Evolutionary conservation across 1,284 basidiomycete genomes (phyloP).

Genomic region (Ceratobasidium sp.): DNA sequence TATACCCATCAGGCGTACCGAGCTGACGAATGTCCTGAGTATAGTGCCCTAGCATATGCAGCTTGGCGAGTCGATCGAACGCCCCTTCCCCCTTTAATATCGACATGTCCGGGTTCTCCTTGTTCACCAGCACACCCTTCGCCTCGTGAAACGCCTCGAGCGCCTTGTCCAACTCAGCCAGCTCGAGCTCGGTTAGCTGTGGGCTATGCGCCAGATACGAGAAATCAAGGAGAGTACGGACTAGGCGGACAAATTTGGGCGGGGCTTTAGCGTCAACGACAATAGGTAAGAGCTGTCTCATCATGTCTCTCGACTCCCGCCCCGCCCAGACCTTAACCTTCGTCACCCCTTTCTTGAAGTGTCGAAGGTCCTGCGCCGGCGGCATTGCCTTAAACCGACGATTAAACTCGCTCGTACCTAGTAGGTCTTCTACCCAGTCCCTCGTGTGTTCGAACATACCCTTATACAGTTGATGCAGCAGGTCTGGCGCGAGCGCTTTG

Average conservation of each 20-base stretch:
- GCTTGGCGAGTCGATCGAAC: slow-evolving; percentile 4
- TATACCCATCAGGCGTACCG: slow-evolving; percentile 25
- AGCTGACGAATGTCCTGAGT: slow-evolving; percentile 7
- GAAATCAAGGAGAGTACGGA: not conserved
- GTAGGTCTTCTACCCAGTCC: not conserved
- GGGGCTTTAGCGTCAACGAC: not conserved
- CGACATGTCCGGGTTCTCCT: not conserved
- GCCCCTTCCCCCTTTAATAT: too few species aligned
- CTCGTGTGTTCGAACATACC: slow-evolving; percentile 51
- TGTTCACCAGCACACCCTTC: not conserved
- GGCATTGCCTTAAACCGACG: too few species aligned
- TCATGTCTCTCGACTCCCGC: not conserved
- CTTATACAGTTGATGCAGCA: slow-evolving; percentile 6
- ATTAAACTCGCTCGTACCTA: too few species aligned
- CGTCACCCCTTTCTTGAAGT: not conserved
- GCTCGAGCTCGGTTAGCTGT: not conserved
- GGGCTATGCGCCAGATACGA: not conserved
- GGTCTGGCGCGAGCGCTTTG: not conserved
- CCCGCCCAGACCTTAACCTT: not conserved
- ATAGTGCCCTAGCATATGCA: slow-evolving; percentile 21
- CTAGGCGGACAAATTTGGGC: not conserved
- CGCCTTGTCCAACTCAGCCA: not conserved
- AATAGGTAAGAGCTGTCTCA: not conserved
- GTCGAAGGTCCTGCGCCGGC: not conserved
- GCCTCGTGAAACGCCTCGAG: not conserved